Evolutionary conservation across 176 grass and related monocot species (phyloP).

Genomic region (Raddia distichophylla): DNA sequence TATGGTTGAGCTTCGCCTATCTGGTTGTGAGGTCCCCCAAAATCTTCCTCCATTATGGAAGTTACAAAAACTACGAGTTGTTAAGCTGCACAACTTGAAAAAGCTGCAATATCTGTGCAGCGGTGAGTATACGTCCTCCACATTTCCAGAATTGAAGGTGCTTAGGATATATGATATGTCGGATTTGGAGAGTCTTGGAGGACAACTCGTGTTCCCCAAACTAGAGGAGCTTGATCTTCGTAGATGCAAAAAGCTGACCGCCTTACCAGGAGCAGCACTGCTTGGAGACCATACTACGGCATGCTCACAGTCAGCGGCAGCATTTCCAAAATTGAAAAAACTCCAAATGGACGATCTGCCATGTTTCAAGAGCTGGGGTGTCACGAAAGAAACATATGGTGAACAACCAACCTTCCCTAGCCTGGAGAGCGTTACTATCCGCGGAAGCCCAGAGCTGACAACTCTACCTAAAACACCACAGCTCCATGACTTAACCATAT

Average conservation of each 20-base stretch:
- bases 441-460: neutral
- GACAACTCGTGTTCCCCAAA: neutral
- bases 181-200: neutral
- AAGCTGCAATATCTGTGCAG: neutral
- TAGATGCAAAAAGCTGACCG: neutral
- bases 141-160: neutral
- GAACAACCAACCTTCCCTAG: neutral
- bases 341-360: fast-evolving
- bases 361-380: neutral
- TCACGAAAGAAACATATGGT: neutral
- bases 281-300: neutral
- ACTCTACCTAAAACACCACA: neutral
- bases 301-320: no score
- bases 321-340: neutral
- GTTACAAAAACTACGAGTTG: neutral
- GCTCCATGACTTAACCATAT: neutral
- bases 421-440: fast-evolving
- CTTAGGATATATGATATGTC: neutral
- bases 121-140: neutral
- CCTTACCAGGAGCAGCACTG: neutral
- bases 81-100: neutral
- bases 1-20: neutral
- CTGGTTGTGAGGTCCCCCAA: fast-evolving
- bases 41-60: neutral
- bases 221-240: neutral